A percentile compares a stretch with the other conserved stretches of the same genome.
These are phyloP conservation scores for Apostasia shenzhenica DNA, from an alignment of 106 monocot genomes.

Conservation along the genomic window DNA sequence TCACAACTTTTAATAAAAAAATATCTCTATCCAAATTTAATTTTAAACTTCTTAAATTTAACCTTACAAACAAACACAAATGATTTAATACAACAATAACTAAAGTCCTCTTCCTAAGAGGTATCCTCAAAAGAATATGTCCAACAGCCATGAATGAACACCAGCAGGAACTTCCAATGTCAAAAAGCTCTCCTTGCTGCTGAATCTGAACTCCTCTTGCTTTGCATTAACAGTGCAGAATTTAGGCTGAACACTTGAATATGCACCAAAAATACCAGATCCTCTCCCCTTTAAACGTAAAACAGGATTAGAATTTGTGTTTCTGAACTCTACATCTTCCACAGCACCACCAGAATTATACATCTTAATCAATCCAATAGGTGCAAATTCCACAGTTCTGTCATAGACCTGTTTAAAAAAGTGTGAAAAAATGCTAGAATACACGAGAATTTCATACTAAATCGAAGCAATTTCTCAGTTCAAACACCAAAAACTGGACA, in stretches of 20 bases:
- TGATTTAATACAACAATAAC: too few relatives aligned
- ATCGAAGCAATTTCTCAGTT: too few relatives aligned
- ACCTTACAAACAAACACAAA: too few relatives aligned
- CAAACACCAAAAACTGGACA: background rate
- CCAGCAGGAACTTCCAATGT: slow-evolving; percentile 25
- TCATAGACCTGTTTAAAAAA: slow-evolving; percentile 9
- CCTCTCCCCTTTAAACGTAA: slow-evolving; percentile 29
- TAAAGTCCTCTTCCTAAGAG: too few relatives aligned
- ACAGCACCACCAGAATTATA: slow-evolving; percentile 45
- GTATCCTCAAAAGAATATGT: slow-evolving; percentile 8
- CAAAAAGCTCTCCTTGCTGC: slow-evolving; percentile 18
- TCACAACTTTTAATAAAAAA: too few relatives aligned
- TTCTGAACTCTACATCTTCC: slow-evolving; percentile 9
- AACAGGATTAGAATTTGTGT: background rate
- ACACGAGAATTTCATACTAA: too few relatives aligned
- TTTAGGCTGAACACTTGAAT: slow-evolving; percentile 26
- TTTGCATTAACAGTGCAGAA: slow-evolving; percentile 26
- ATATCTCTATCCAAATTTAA: too few relatives aligned
- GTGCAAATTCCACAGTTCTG: slow-evolving; percentile 26
- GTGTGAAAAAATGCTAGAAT: background rate
- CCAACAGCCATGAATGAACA: slow-evolving; percentile 14
- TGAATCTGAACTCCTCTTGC: slow-evolving; percentile 17
- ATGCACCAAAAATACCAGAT: slow-evolving; percentile 39
- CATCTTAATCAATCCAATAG: slow-evolving; percentile 40
- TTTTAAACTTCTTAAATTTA: too few relatives aligned